Conservation (phyloP, 768 basidiomycete species). For the Lactarius sp. region DNA sequence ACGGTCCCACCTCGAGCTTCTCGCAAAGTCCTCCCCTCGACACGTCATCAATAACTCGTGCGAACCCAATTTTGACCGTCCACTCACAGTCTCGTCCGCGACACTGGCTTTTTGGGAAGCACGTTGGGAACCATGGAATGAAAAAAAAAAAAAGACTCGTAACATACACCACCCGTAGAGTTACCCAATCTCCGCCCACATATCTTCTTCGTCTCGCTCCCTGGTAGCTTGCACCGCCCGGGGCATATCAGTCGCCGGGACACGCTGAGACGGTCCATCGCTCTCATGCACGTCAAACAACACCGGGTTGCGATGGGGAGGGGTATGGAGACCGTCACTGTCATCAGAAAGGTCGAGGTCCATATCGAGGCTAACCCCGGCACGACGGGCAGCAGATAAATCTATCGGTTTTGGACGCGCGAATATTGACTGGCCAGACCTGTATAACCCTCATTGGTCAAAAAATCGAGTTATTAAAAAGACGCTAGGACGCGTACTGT, state of each 20-base stretch:
- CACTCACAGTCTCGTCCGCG: slow-evolving; percentile 2
- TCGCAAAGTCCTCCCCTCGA: background rate
- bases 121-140: background rate
- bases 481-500: slow-evolving; percentile 55
- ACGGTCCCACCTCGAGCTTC: too few species aligned
- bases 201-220: slow-evolving; percentile 60
- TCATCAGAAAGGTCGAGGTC: slow-evolving; percentile 64
- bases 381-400: slow-evolving; percentile 62
- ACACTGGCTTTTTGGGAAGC: background rate
- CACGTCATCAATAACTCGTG: background rate
- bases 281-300: slow-evolving; percentile 57
- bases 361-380: slow-evolving; percentile 64
- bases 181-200: slow-evolving; percentile 57
- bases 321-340: slow-evolving; percentile 48
- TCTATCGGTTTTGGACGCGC: slow-evolving; percentile 83
- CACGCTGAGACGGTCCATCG: slow-evolving; percentile 31
- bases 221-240: slow-evolving; percentile 48
- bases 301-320: slow-evolving; percentile 54
- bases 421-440: slow-evolving; percentile 87
- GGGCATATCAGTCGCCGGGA: slow-evolving; percentile 52
- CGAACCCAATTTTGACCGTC: background rate
- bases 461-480: slow-evolving; percentile 5
- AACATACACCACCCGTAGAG: background rate
- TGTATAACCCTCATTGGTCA: slow-evolving; percentile 29
- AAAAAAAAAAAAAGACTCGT: background rate